A percentile compares a stretch with the other conserved stretches of the same genome.
Conservation (phyloP, 129 eudicot species). For the Kitagawia praeruptora region DNA sequence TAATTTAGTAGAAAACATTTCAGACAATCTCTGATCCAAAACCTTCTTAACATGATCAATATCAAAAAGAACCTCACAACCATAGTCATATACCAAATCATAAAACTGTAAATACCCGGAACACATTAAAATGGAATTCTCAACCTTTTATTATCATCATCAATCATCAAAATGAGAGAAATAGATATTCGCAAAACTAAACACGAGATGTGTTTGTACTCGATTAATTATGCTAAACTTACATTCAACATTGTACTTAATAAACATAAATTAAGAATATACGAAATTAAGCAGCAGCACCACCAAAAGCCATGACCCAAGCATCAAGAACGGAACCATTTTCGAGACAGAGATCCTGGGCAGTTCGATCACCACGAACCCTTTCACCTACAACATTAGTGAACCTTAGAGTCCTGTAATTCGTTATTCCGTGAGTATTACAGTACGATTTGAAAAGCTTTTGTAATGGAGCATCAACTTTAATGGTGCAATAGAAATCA, state of each 20-base stretch:
- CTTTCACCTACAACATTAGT: neutral
- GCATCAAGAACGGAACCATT: neutral
- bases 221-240: too few species aligned
- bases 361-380: neutral
- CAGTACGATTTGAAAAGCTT: neutral
- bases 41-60: too few species aligned
- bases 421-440: neutral
- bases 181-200: too few species aligned
- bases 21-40: too few species aligned
- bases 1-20: too few species aligned
- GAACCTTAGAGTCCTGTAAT: neutral
- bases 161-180: neutral
- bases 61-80: too few species aligned
- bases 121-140: too few species aligned
- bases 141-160: neutral
- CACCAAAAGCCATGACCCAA: neutral
- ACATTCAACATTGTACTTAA: neutral
- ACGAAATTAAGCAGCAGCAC: neutral
- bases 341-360: neutral
- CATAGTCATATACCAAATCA: too few species aligned
- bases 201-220: neutral
- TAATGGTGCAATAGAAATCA: neutral
- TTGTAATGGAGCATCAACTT: neutral
- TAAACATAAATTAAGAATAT: too few species aligned
- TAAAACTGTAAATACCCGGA: too few species aligned